A percentile compares a stretch with the other conserved stretches of the same genome.
Evolutionary conservation across 2,329 filamentous ascomycete species (phyloP).

Genomic region (Eutypa lata): DNA sequence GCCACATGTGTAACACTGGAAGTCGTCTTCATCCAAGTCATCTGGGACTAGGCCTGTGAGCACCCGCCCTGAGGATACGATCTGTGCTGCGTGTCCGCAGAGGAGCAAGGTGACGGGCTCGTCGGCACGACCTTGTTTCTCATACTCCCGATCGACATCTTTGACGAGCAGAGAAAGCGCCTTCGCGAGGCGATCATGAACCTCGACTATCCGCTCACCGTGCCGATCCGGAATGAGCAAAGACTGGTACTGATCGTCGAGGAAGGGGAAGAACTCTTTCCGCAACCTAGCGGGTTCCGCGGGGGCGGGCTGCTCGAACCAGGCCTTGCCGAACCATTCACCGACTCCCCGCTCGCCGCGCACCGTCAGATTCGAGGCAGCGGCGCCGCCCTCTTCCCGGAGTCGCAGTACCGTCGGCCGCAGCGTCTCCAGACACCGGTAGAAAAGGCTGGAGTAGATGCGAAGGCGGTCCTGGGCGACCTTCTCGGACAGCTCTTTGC

Average conservation of each 20-base stretch:
- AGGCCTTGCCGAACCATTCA: constrained; percentile 2
- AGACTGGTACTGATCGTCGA: background rate
- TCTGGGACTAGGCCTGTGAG: background rate
- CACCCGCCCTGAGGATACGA: background rate
- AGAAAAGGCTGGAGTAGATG: constrained; percentile 1
- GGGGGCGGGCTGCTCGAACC: background rate
- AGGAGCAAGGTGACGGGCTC: background rate
- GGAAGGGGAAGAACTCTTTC: background rate
- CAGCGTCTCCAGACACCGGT: background rate
- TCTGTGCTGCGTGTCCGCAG: constrained; percentile 1
- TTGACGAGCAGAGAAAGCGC: background rate
- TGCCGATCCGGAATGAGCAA: background rate
- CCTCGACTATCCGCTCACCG: background rate
- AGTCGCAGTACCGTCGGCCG: background rate
- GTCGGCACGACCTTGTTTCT: background rate
- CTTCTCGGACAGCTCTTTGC: background rate
- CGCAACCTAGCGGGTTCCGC: background rate
- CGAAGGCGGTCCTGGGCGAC: background rate
- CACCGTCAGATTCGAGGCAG: background rate
- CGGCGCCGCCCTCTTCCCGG: background rate
- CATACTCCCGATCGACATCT: background rate
- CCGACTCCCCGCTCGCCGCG: background rate
- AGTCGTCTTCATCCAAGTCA: background rate
- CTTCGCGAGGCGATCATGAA: background rate
- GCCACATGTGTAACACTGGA: constrained; percentile 1